phyloP scores from a whole-genome alignment of 805 yeast genomes.

The Candida pseudoglaebosa region DNA sequence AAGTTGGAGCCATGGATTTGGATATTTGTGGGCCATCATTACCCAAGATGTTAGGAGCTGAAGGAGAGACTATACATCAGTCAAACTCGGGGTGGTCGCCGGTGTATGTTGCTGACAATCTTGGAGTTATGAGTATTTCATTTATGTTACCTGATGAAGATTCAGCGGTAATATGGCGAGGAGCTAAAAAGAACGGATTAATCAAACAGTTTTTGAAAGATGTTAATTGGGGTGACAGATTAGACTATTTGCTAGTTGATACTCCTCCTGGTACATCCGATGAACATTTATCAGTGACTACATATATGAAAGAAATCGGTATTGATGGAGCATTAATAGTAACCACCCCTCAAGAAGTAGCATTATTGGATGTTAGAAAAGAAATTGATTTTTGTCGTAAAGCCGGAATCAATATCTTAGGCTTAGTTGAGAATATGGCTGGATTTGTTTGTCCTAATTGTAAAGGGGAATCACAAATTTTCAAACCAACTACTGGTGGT shows the following conservation, averaged over 20 bases:
- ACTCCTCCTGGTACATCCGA: constrained; percentile 99
- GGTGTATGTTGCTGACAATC: constrained; percentile 88
- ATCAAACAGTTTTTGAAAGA: constrained; percentile 92
- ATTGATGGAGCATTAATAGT: constrained; percentile 94
- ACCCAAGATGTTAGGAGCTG: constrained; percentile 92
- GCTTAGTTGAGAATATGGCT: constrained; percentile 95
- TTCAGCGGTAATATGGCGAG: constrained; percentile 95
- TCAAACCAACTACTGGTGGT: constrained; percentile 96
- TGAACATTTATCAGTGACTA: constrained; percentile 88
- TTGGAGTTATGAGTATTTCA: constrained; percentile 93
- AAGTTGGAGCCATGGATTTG: constrained; percentile 94
- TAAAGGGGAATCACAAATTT: constrained; percentile 83
- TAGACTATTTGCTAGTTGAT: constrained; percentile 86
- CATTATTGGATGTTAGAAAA: constrained; percentile 88
- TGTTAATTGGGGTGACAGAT: constrained; percentile 83
- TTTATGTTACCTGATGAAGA: constrained; percentile 92
- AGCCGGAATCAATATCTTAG: constrained; percentile 81
- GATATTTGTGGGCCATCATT: constrained; percentile 98
- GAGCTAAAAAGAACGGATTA: constrained; percentile 89
- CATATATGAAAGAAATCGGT: constrained; percentile 83
- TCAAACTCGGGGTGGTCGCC: constrained; percentile 96
- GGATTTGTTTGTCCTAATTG: constrained; percentile 98
- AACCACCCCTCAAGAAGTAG: constrained; percentile 98
- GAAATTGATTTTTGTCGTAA: constrained; percentile 93
- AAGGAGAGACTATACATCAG: constrained; percentile 79